Evolutionary conservation across 352 stramenopile species (phyloP), one percentile per base, ranked within the genome.

Genomic region (Blastocystis sp.): DNA sequence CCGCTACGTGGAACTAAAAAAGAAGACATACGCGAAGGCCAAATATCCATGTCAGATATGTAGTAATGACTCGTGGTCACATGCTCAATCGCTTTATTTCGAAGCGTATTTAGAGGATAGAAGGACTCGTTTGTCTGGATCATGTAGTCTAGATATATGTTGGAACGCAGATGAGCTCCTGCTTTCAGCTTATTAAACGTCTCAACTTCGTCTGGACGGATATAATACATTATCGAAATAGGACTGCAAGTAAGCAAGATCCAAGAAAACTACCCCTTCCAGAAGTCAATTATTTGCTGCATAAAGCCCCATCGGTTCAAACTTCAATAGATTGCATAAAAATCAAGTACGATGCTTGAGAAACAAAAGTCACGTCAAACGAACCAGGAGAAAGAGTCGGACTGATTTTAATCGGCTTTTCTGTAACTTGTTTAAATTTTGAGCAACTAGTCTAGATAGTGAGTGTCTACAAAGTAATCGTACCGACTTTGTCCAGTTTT

Each of bases 291-390:
- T 26, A 84, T 84, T 45, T 84, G n/a, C n/a, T 54, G 26, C 73
- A 84, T 84, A 64, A 84, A 84, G 4, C 26, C 29, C 73, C 73
- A 84, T 68, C 73, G 45, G 29, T 84, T 84, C 20, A 84, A n/a
- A 69, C 73, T 84, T n/a, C 15, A 68, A 15, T 15, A 47, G 29
- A 64, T 37, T 15, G 11, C 3, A 68, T 5, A 47, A 5, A 47
- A 29, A 23, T 7, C 45, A 68, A 13, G 4, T 84, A 84, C 73
- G 73, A 55, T 18, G 47, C 73, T 64, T 84, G 73, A 6, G 73
- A 84, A n/a, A 47, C 73, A 68, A 84, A 84, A 18, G 73, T 84
- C 20, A 69, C 56, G 54, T 84, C 73, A 43, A 66, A 84, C n/a
- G 29, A 34, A 34, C 29, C 29, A 34, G 29, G 1, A 34, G 29